Conservation (phyloP, 805 yeast genomes). For the Yarrowia sp. region DNA sequence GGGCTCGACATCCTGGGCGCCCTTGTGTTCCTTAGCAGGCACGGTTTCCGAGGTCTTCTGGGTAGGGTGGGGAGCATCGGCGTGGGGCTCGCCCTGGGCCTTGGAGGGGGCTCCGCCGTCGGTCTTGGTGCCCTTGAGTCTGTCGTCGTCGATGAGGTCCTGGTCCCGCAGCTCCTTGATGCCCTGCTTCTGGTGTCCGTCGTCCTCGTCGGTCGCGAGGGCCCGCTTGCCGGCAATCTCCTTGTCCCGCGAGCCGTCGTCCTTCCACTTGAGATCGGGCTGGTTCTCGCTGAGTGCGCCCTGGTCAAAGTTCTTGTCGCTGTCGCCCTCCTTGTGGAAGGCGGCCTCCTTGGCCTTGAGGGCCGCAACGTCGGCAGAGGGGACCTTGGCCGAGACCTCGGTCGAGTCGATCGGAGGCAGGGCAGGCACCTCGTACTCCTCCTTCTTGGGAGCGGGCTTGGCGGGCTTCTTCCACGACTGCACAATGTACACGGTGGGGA, state of each 20-base stretch:
- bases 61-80: background rate
- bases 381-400: background rate
- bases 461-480: background rate
- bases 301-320: background rate
- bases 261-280: constrained; percentile 1
- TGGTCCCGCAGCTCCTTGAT: constrained; percentile 11
- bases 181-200: constrained; percentile 4
- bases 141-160: background rate
- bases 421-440: background rate
- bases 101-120: background rate
- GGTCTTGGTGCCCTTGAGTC: background rate
- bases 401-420: background rate
- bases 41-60: constrained; percentile 4
- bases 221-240: background rate
- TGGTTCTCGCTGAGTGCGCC: background rate
- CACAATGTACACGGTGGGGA: constrained; percentile 24
- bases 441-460: background rate
- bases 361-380: background rate
- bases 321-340: constrained; percentile 5
- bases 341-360: background rate
- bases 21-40: background rate
- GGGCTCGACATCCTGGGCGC: background rate
- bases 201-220: background rate
- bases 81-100: background rate
- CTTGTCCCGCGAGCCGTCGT: background rate